Evolutionary conservation across 208 protist genomes (phyloP).

Genomic region (Trypanosomatidae sp.): DNA sequence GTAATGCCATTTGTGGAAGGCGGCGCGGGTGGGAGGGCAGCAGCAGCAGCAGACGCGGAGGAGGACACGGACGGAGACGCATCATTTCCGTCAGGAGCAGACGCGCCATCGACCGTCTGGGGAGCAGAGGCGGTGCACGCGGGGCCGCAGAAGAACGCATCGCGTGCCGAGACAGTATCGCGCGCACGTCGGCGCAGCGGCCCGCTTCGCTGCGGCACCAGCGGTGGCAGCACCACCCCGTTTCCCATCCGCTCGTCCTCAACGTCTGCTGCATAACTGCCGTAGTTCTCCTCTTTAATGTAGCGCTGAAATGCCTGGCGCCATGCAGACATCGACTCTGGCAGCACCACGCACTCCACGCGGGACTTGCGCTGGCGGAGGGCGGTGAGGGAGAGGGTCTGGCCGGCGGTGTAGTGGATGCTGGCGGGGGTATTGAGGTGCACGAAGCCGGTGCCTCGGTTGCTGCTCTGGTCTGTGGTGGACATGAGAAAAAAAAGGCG

Average conservation of each 20-base stretch:
- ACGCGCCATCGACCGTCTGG: no score
- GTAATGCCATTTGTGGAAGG: conserved; percentile 63
- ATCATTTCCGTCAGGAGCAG: no score
- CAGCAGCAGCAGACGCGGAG: no score
- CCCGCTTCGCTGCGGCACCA: conserved; percentile 29
- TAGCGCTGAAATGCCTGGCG: conserved; percentile 50
- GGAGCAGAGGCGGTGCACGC: no score
- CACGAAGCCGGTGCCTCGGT: conserved; percentile 77
- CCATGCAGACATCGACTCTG: conserved; percentile 50
- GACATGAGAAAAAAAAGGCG: no score
- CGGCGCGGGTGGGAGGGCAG: no score
- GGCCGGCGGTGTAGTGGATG: conserved; percentile 72
- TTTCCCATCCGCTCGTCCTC: no score
- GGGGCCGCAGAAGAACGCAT: conserved; percentile 16
- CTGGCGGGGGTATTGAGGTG: conserved; percentile 84
- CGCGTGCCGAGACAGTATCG: not conserved
- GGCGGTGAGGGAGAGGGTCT: conserved; percentile 62
- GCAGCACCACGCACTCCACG: conserved; percentile 73
- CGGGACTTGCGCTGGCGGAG: conserved; percentile 46
- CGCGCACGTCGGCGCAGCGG: conserved; percentile 14
- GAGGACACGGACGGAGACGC: no score
- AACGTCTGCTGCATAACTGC: conserved; percentile 56
- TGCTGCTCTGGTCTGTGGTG: no score
- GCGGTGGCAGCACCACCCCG: conserved; percentile 54
- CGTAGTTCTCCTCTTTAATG: conserved; percentile 48